Base-by-base conservation (phyloP, 441 rosid genomes). In the Geranium incanum region DNA sequence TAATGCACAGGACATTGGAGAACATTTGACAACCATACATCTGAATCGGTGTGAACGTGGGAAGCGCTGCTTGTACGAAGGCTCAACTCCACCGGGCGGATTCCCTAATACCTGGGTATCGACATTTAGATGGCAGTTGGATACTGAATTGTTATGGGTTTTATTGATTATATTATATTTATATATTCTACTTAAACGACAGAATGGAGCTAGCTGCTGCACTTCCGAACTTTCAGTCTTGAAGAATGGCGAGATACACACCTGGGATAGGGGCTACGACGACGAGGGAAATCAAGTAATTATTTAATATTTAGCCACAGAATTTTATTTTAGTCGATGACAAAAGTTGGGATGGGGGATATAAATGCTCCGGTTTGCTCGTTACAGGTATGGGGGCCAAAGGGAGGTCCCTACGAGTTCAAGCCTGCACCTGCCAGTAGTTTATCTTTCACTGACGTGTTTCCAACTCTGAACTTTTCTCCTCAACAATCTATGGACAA, bases 81-180 rank as follows among this genome's bases (percentile, higher is more conserved):
- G 97, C 73, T 89, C 97, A 55, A 87, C 92, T 75, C 89, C 97
- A 16, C 90, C 92, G 0, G 90, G 78, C 23, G 97, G 94, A 72
- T 92, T 85, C 78, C 97, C 97, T 59, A 92, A 92, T 79, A 84
- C 99, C 74, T 92, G 95, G 97, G 99, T 91, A 81, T 74, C 41
- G 62, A 66, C 70, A 19, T 60, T 19, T 19, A 7, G 11, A 60
- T 21, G 6, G 12, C 33, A 21, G 6, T 2, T 7, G 65, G 21
- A 23, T 21, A 60, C 65, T 21, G 21, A 60, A 60, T 21, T 19
- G 15, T 59, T 18, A 7, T 21, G 18, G 65, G 11, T 60, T 60
- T 60, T 36, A 16, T 60, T 19, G 65, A 16, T 16, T 19, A 6
- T 60, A 8, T 60, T 60, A 59, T 38, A 12, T 19, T 5, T 39